Evolutionary conservation across 2,329 filamentous ascomycete species (phyloP).

Genomic region (Pseudopyricularia cyperi): DNA sequence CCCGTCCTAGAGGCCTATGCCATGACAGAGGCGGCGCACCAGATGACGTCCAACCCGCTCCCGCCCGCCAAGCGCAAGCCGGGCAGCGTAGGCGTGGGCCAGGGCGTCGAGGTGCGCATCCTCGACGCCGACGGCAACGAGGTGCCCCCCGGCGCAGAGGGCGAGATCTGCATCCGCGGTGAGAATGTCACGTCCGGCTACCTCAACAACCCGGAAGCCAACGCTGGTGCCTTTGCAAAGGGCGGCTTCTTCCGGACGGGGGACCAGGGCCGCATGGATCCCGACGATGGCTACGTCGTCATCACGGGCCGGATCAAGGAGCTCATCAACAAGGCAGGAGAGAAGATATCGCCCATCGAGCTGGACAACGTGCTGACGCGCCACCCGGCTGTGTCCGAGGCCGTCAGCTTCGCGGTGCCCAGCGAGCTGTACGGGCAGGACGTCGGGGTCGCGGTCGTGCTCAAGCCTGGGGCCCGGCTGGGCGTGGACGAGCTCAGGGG

Average conservation of each 20-base stretch:
- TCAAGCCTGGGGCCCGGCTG: constrained; percentile 49
- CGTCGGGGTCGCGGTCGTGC: constrained; percentile 62
- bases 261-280: constrained; percentile 69
- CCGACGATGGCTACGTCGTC: constrained; percentile 62
- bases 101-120: constrained; percentile 72
- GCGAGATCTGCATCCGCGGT: constrained; percentile 71
- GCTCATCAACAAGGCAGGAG: constrained; percentile 79
- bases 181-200: constrained; percentile 79
- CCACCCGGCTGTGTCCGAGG: constrained; percentile 60
- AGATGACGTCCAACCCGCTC: constrained; percentile 68
- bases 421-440: constrained; percentile 79
- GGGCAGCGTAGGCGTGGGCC: constrained; percentile 69
- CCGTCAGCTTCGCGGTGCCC: constrained; percentile 70
- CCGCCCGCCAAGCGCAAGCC: constrained; percentile 63
- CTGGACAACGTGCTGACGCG: constrained; percentile 71
- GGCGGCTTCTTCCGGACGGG: constrained; percentile 80
- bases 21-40: constrained; percentile 83
- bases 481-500: constrained; percentile 47
- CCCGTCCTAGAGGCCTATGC: constrained; percentile 83
- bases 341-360: constrained; percentile 83
- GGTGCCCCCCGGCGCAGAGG: constrained; percentile 55
- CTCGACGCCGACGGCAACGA: constrained; percentile 57
- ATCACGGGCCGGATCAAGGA: constrained; percentile 93
- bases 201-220: constrained; percentile 69
- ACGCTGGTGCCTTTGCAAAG: constrained; percentile 58